Conservation (phyloP, 192 early-diverging fungal genomes). For the Umbelopsis sp. region DNA sequence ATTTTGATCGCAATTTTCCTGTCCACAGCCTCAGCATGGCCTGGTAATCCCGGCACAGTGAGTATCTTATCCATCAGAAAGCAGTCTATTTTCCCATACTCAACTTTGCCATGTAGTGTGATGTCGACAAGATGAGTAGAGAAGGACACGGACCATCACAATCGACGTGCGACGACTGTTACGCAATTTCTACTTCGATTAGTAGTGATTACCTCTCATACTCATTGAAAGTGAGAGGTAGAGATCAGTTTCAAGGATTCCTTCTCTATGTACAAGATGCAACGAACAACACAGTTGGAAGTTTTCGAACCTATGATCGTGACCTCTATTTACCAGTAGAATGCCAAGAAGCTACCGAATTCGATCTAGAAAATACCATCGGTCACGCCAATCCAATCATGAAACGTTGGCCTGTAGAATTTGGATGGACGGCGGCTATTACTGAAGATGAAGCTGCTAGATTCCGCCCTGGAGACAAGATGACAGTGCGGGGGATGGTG, state of each 20-base stretch:
- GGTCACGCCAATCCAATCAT: conserved; percentile 11
- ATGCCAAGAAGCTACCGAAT: conserved; percentile 12
- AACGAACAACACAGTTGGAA: conserved; percentile 13
- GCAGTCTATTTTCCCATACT: neutral
- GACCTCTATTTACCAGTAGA: neutral
- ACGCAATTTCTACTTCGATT: neutral
- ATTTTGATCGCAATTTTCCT: neutral
- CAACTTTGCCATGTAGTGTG: conserved; percentile 1
- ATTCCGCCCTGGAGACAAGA: neutral
- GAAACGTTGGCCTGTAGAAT: conserved; percentile 15
- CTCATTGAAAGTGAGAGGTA: neutral
- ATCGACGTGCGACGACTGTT: conserved; percentile 16
- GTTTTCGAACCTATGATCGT: conserved; percentile 4
- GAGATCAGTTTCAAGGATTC: conserved; percentile 14
- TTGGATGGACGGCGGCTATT: neutral
- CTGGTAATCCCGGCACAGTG: conserved; percentile 1
- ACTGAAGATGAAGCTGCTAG: neutral
- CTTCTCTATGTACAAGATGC: conserved; percentile 20
- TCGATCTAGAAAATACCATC: neutral
- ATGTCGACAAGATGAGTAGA: conserved; percentile 10
- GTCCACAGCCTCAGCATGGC: neutral
- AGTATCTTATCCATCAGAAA: neutral
- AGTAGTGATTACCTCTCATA: neutral
- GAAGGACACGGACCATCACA: conserved; percentile 21
- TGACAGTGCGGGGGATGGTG: conserved; percentile 20